Percentiles rank a stretch among this genome's conserved stretches.
These are phyloP conservation scores for Lactarius deliciosus DNA, from an alignment of 768 basidiomycete species.

Conservation along the genomic window DNA sequence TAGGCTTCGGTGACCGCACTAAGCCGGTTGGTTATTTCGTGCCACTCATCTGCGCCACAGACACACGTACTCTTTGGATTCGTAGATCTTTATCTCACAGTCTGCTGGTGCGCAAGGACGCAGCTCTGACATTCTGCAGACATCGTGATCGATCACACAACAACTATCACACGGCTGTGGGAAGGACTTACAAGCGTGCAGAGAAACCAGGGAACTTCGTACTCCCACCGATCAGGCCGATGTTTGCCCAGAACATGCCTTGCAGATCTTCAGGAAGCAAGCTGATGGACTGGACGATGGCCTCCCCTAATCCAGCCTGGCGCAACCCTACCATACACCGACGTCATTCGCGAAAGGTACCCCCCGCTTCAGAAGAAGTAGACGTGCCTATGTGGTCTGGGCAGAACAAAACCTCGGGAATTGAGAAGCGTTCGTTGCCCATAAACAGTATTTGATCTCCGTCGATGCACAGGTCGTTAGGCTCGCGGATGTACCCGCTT, in stretches of 20 bases:
- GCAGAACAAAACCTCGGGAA: conserved; percentile 90
- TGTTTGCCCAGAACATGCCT: conserved; percentile 95
- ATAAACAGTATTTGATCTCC: conserved; percentile 74
- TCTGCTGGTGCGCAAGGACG: conserved; percentile 80
- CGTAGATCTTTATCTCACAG: conserved; percentile 69
- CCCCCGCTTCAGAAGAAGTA: conserved; percentile 3
- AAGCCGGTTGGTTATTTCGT: conserved; percentile 13
- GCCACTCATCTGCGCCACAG: conserved; percentile 10
- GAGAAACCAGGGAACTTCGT: conserved; percentile 73
- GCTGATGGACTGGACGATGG: conserved; percentile 74
- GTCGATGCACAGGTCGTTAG: conserved; percentile 53
- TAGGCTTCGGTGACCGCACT: conserved; percentile 71
- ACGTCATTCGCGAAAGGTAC: conserved; percentile 13
- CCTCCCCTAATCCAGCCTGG: conserved; percentile 75
- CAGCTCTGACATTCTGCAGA: conserved; percentile 65
- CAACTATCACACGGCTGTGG: neutral
- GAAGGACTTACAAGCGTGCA: conserved; percentile 62
- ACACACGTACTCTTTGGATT: conserved; percentile 66
- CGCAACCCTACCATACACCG: conserved; percentile 54
- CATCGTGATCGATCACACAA: conserved; percentile 5
- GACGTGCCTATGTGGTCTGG: conserved; percentile 81
- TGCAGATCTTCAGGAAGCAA: conserved; percentile 76
- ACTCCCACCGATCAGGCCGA: conserved; percentile 86
- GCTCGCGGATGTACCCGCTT: conserved; percentile 53
- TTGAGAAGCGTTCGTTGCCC: conserved; percentile 88